Evolutionary conservation across 352 stramenopile genomes (phyloP), one percentile per base, ranked within the genome.

Genomic region (Thalassiosira ordinaria): DNA sequence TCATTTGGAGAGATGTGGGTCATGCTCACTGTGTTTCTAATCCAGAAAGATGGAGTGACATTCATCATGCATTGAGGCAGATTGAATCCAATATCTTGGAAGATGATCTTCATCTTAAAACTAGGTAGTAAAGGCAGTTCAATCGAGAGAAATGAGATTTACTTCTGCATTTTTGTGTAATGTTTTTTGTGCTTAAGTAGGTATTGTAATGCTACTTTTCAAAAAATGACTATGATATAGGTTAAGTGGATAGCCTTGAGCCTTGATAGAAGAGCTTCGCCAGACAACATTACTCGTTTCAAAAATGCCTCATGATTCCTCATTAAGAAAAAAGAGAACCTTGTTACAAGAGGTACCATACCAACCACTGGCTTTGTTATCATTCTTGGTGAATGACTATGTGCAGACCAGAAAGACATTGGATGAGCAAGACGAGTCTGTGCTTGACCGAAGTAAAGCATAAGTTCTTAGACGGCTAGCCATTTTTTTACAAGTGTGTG

Each of bases 11-110:
- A 61, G 82, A 63, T 51, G 85, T 78, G 8, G 81, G 85, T 18
- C 84, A 91, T 69, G 82, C 76, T 27, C 53, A 83, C 65, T 89
- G 80, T 33, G 61, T 91, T 22, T 74, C 37, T 3, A 71, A 79
- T 57, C 70, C 77, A 47, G 56, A 75, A 5, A 80, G 73, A 67
- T 91, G 84, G 84, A 59, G 8, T 37, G 62, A 89, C n/a, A 81
- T 91, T 44, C 56, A 74, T 27, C 33, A 63, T 35, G 47, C 69
- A 1, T 85, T 89, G 74, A 55, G 31, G 14, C 46, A 60, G 72
- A 69, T 85, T 53, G 71, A 90, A 68, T 53, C 60, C 53, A 6
- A 51, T 22, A 51, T 31, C 39, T n/a, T 49, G 39, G 18, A 49
- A n/a, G 39, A 11, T 41, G 5, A 41, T 41, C n/a, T n/a, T n/a